Conservation (phyloP, 306 rosid species). For the Medicago lupulina region DNA sequence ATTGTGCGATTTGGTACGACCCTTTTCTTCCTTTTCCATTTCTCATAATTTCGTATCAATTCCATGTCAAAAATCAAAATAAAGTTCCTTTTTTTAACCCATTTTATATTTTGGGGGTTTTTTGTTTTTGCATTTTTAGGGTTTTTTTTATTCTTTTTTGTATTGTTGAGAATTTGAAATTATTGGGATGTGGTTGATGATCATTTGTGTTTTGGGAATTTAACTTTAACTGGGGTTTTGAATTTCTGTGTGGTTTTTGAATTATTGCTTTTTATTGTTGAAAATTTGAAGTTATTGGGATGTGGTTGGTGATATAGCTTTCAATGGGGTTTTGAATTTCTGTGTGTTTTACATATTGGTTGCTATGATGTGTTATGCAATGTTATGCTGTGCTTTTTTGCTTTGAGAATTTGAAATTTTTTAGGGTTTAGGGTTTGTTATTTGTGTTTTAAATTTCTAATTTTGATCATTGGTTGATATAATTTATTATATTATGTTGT, state of each 20-base stretch:
- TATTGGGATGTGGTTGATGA: constrained; percentile 16
- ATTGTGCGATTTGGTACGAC: constrained; percentile 16
- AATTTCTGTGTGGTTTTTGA: background rate
- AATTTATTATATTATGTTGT: background rate
- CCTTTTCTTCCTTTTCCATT: background rate
- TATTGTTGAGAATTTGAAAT: constrained; percentile 13
- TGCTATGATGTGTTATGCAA: background rate
- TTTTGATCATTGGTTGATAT: constrained; percentile 3
- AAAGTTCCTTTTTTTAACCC: background rate
- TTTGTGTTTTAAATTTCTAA: background rate
- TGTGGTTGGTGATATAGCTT: constrained; percentile 3
- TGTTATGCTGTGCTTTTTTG: background rate
- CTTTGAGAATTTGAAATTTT: too few relatives aligned
- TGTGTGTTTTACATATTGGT: background rate
- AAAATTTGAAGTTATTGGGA: constrained; percentile 3
- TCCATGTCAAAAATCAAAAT: background rate
- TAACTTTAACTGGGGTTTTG: background rate
- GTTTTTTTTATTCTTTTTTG: background rate
- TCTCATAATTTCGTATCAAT: constrained; percentile 13
- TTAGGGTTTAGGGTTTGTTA: background rate
- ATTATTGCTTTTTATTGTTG: background rate
- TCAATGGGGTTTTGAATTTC: background rate
- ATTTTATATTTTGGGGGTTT: background rate
- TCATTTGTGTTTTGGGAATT: constrained; percentile 18
- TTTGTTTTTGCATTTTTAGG: background rate